Evolutionary conservation across 768 basidiomycete species (phyloP).

Genomic region (Hortiboletus campestris): DNA sequence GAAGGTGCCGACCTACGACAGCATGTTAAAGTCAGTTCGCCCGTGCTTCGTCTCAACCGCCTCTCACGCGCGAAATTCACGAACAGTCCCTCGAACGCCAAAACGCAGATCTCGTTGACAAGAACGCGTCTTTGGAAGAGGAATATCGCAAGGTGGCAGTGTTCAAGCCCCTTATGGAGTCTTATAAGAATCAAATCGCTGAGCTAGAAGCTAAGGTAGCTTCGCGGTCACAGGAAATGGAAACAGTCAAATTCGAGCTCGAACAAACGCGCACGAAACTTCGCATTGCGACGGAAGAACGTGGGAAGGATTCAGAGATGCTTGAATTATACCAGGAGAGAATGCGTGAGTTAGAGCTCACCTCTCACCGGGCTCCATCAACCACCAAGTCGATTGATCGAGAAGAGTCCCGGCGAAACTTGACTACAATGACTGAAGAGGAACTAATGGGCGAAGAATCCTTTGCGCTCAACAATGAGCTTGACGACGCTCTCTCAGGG

Average conservation of each 20-base stretch:
- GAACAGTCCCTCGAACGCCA: slow-evolving; percentile 83
- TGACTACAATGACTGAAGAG: slow-evolving; percentile 41
- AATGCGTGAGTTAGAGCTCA: slow-evolving; percentile 81
- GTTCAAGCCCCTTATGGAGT: slow-evolving; percentile 88
- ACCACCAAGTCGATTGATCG: slow-evolving; percentile 24
- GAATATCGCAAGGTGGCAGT: slow-evolving; percentile 85
- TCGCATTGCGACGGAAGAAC: slow-evolving; percentile 66
- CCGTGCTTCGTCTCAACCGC: slow-evolving; percentile 2
- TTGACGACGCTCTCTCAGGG: slow-evolving; percentile 82
- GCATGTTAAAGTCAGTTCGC: slow-evolving; percentile 65
- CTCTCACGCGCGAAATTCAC: background rate
- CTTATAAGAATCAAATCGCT: slow-evolving; percentile 83
- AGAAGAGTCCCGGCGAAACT: slow-evolving; percentile 16
- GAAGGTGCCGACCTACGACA: slow-evolving; percentile 89
- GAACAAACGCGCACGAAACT: slow-evolving; percentile 72
- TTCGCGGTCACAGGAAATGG: slow-evolving; percentile 64
- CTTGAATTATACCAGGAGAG: slow-evolving; percentile 89
- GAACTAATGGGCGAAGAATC: slow-evolving; percentile 47
- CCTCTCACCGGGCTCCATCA: slow-evolving; percentile 48
- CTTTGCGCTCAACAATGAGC: slow-evolving; percentile 75
- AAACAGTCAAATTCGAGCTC: slow-evolving; percentile 70
- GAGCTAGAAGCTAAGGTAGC: slow-evolving; percentile 76
- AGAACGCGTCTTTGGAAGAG: slow-evolving; percentile 88
- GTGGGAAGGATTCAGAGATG: slow-evolving; percentile 76
- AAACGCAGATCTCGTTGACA: slow-evolving; percentile 88